Base-by-base conservation (phyloP, 1,139 yeast species). In the Suhomyces maxii region DNA sequence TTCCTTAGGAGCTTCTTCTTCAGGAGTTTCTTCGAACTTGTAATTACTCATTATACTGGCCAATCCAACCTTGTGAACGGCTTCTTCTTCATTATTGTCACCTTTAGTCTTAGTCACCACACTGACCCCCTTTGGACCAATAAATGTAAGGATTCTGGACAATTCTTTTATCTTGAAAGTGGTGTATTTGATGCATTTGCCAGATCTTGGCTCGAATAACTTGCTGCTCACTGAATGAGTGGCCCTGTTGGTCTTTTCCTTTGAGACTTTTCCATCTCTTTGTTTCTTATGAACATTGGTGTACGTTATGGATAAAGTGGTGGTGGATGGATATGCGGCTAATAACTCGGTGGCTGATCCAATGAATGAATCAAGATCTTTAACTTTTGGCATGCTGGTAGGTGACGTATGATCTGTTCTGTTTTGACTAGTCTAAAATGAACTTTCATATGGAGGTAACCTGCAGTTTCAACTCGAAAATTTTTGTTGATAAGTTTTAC, bases 81-180 rank as follows among this genome's bases (percentile, higher is more conserved):
- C 42, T 47, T 48, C 40, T 42, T 47, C 52, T 37, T 48, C 49
- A 6, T 23, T 41, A 9, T 28, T 11, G 9, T 28, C 31, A 9
- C 53, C 54, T 37, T 50, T 48, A 12, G 51, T 51, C 39, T 62
- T 60, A 9, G 68, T 55, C 36, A 54, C 50, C 34, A 71, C 59
- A 52, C 68, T 76, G 12, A 87, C 86, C 3, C 95, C 93, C 50
- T 80, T 76, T 4, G 97, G 97, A 0, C 97, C 97, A 43, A 90
- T 62, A n/a, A 91, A 89, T 35, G 89, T 82, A 62, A 89, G 69
- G 31, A 91, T 64, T 57, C 93, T 79, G 13, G 93, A 84, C 37
- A 91, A 78, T 62, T 90, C 97, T 64, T 90, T 90, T 40, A 77
- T 68, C 57, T 85, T 85, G 52, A 71, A 69, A 0, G 96, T 83